Evolutionary conservation across 352 stramenopile genomes (phyloP).

Genomic region (Phytophthora fragariaefolia): DNA sequence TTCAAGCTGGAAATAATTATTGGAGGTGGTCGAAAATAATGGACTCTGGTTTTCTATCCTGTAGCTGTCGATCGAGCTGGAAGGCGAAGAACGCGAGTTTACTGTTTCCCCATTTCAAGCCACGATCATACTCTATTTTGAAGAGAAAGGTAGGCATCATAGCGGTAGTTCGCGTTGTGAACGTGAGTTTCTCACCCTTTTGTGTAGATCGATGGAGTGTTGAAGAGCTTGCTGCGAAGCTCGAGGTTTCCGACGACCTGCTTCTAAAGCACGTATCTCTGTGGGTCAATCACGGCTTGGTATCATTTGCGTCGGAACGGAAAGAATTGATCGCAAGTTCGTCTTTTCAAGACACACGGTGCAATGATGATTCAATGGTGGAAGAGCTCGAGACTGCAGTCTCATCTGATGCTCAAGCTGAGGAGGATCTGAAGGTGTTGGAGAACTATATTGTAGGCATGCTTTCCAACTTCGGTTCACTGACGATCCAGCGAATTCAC

Average conservation of each 20-base stretch:
- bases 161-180: background rate
- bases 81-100: constrained; percentile 83
- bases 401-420: constrained; percentile 89
- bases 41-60: background rate
- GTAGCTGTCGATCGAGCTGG: constrained; percentile 89
- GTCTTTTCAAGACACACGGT: constrained; percentile 55
- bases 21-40: background rate
- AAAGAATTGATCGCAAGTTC: constrained; percentile 51
- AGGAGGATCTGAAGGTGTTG: constrained; percentile 93
- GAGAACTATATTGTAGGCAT: constrained; percentile 96
- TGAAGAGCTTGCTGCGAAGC: constrained; percentile 59
- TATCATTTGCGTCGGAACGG: constrained; percentile 51
- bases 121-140: constrained; percentile 96
- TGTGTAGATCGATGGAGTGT: constrained; percentile 61
- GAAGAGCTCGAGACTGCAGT: constrained; percentile 86
- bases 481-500: constrained; percentile 94
- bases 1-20: background rate
- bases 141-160: constrained; percentile 82
- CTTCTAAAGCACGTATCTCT: constrained; percentile 66
- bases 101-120: constrained; percentile 94
- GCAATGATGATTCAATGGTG: constrained; percentile 44
- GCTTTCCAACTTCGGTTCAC: constrained; percentile 93
- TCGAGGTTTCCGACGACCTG: constrained; percentile 69
- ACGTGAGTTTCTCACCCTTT: constrained; percentile 3
- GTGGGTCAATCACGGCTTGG: constrained; percentile 77